These are phyloP conservation scores for Pinus albicaulis DNA, from an alignment of 75 land plant species.

Conservation along the genomic window DNA sequence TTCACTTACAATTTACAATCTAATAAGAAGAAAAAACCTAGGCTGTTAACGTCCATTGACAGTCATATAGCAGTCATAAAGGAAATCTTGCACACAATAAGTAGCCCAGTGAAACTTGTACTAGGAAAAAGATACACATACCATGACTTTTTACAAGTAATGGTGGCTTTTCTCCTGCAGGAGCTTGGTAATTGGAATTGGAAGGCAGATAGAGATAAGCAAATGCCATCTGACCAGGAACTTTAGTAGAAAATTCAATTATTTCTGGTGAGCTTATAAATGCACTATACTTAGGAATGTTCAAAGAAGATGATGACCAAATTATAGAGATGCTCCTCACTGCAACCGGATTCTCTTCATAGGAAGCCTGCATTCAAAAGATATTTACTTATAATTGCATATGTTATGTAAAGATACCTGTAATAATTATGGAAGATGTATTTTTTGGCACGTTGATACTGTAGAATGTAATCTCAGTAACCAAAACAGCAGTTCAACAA, in stretches of 20 bases:
- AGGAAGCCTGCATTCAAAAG: conserved; percentile 44
- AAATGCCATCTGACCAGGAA: conserved; percentile 78
- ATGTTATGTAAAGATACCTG: neutral
- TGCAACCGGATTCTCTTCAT: conserved; percentile 32
- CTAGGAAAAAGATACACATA: conserved; percentile 13
- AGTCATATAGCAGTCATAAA: neutral
- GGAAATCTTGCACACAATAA: neutral
- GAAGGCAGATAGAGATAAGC: conserved; percentile 94
- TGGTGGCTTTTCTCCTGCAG: conserved; percentile 84
- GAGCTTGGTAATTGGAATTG: conserved; percentile 54
- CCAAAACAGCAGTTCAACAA: neutral
- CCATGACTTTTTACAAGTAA: conserved; percentile 87
- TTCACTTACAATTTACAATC: neutral
- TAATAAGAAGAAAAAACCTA: neutral
- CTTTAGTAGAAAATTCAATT: conserved; percentile 82
- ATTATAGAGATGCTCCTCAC: conserved; percentile 42
- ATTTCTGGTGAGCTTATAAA: conserved; percentile 81
- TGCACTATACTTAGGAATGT: conserved; percentile 41
- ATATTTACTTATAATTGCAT: neutral
- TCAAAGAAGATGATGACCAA: conserved; percentile 77
- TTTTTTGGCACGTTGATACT: neutral
- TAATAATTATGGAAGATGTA: neutral
- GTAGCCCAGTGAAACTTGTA: neutral
- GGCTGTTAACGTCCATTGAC: neutral
- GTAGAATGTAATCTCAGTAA: neutral